Evolutionary conservation across 352 stramenopile genomes (phyloP).

Genomic region (Phytophthora podocarpi): DNA sequence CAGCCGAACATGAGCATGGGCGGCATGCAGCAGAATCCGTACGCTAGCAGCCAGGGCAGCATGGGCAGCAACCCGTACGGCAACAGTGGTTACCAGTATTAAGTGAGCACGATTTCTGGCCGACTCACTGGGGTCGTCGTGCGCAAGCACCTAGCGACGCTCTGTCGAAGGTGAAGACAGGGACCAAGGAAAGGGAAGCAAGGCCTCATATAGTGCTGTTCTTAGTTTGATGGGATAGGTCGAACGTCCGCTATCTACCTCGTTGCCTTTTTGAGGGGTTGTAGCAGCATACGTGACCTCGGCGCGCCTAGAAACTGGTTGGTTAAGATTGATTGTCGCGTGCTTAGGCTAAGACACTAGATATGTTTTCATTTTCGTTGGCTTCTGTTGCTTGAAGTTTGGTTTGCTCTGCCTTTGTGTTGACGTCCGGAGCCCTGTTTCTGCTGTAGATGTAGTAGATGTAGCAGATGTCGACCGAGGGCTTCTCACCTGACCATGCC

Average conservation of each 20-base stretch:
- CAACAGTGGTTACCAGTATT: slow-evolving; percentile 59
- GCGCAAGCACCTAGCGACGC: slow-evolving; percentile 17
- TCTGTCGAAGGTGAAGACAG: slow-evolving; percentile 38
- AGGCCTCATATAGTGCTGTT: slow-evolving; percentile 22
- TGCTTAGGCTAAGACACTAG: slow-evolving; percentile 41
- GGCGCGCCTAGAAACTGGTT: slow-evolving; percentile 31
- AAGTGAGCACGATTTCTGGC: slow-evolving; percentile 28
- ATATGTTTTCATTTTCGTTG: slow-evolving; percentile 41
- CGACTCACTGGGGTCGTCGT: slow-evolving; percentile 15
- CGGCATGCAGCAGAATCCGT: slow-evolving; percentile 58
- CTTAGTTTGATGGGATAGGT: slow-evolving; percentile 23
- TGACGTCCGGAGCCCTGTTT: no score
- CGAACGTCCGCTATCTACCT: slow-evolving; percentile 15
- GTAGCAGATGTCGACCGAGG: no score
- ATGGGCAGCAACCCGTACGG: slow-evolving; percentile 60
- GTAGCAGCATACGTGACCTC: slow-evolving; percentile 11
- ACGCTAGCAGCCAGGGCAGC: slow-evolving; percentile 53
- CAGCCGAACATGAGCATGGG: slow-evolving; percentile 54
- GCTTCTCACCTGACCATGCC: no score
- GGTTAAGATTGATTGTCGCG: slow-evolving; percentile 31
- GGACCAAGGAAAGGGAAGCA: slow-evolving; percentile 9
- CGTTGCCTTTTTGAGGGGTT: slow-evolving; percentile 19
- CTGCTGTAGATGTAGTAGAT: no score
- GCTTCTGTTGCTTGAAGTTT: neutral
- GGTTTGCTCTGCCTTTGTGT: no score